phyloP scores from a whole-genome alignment of 805 yeast species.

The Schwanniomyces yamadae region DNA sequence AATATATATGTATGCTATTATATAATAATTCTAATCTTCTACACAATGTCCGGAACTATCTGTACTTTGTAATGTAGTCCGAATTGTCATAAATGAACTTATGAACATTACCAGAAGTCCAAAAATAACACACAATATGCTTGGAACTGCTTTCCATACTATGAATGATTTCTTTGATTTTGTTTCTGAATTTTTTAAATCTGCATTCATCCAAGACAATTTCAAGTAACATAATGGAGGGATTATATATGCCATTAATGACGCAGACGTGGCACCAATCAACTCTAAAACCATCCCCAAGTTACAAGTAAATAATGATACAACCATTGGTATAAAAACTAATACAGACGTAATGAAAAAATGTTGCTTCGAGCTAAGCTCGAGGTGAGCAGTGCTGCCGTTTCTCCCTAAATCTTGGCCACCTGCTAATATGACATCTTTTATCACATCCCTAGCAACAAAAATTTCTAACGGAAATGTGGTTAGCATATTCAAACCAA shows the following conservation, averaged over 20 bases:
- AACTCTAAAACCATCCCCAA: constrained; percentile 86
- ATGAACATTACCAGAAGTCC: constrained; percentile 77
- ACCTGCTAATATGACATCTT: constrained; percentile 51
- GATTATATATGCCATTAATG: constrained; percentile 84
- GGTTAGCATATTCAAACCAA: constrained; percentile 89
- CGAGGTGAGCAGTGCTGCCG: constrained; percentile 36
- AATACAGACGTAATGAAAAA: constrained; percentile 61
- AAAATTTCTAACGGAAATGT: constrained; percentile 89
- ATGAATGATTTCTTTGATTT: constrained; percentile 27
- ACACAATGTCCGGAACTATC: constrained; percentile 55
- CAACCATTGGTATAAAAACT: constrained; percentile 68
- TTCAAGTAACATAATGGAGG: constrained; percentile 84
- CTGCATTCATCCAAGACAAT: constrained; percentile 47
- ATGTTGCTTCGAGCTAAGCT: constrained; percentile 51
- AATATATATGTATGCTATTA: background rate
- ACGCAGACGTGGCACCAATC: constrained; percentile 92
- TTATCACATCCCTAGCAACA: constrained; percentile 84
- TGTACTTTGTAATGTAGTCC: constrained; percentile 37
- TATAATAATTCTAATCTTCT: constrained; percentile 19
- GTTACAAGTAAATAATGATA: constrained; percentile 79
- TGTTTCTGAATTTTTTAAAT: constrained; percentile 25
- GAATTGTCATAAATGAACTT: constrained; percentile 74
- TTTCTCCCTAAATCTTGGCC: constrained; percentile 11
- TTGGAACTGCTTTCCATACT: constrained; percentile 50
- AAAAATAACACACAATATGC: constrained; percentile 60